Evolutionary conservation across 352 stramenopile genomes (phyloP).

Genomic region (Pythium pyrilobum): DNA sequence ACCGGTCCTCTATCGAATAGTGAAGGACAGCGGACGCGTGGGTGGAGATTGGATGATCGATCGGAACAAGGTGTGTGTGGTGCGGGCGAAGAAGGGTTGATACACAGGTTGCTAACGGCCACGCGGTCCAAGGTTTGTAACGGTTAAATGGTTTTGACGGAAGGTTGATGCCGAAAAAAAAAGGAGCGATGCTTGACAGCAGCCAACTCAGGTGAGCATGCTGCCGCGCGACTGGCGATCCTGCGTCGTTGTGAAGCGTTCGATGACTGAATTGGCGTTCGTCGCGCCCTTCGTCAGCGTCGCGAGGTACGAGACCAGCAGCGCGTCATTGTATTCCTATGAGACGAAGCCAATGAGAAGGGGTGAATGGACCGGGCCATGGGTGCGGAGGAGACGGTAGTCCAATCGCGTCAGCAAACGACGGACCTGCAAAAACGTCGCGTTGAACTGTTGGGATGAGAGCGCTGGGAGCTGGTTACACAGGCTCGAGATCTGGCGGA

Average conservation of each 20-base stretch:
- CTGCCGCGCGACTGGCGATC: constrained; percentile 61
- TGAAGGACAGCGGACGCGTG: no score
- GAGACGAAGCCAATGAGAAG: background rate
- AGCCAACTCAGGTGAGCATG: constrained; percentile 11
- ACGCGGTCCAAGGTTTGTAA: constrained; percentile 5
- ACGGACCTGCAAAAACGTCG: constrained; percentile 58
- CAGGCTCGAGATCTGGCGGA: constrained; percentile 83
- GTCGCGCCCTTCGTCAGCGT: constrained; percentile 79
- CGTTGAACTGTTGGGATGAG: constrained; percentile 67
- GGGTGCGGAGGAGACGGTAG: no score
- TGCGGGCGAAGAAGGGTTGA: no score
- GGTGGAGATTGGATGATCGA: no score
- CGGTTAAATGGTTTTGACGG: background rate
- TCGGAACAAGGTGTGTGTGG: no score
- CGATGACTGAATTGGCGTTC: constrained; percentile 72
- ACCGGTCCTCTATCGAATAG: no score
- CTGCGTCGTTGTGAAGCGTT: constrained; percentile 70
- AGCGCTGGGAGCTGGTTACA: constrained; percentile 82
- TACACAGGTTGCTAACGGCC: no score
- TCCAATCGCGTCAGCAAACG: no score
- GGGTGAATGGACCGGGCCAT: no score
- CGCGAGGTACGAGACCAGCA: constrained; percentile 78
- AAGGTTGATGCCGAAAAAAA: background rate
- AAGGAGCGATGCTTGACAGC: no score
- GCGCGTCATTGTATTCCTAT: constrained; percentile 81